phyloP scores from a whole-genome alignment of 2,329 filamentous ascomycete species.

The Magnaporthales sp. region DNA sequence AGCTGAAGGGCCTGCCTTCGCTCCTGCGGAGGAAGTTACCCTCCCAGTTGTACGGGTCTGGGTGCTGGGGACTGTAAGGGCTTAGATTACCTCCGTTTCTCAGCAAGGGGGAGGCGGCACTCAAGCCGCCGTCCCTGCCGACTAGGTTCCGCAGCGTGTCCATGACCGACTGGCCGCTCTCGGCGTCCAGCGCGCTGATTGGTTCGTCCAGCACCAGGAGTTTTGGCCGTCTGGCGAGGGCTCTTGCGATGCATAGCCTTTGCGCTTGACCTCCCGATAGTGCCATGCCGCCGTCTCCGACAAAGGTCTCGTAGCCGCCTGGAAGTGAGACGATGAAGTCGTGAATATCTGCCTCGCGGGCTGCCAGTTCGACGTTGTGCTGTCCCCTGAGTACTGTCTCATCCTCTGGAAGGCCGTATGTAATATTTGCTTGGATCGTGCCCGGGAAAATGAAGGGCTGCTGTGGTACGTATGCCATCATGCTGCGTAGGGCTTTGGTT shows the following conservation, averaged over 20 bases:
- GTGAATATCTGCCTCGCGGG: conserved; percentile 57
- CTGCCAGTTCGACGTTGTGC: conserved; percentile 38
- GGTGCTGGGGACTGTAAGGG: neutral
- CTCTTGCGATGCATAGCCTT: conserved; percentile 71
- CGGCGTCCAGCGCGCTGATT: conserved; percentile 69
- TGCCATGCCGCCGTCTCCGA: conserved; percentile 66
- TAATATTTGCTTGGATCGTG: conserved; percentile 71
- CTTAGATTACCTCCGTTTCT: neutral
- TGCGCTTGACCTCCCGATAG: conserved; percentile 80
- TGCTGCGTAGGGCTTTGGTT: conserved; percentile 47
- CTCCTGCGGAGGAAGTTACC: neutral
- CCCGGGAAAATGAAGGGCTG: conserved; percentile 68
- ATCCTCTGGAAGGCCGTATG: conserved; percentile 58
- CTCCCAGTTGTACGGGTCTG: neutral
- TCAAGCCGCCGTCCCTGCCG: neutral
- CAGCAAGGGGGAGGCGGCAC: neutral
- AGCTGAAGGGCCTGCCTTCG: neutral
- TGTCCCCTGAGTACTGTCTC: conserved; percentile 34
- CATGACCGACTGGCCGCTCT: conserved; percentile 56
- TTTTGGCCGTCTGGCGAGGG: conserved; percentile 60
- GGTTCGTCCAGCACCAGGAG: conserved; percentile 82
- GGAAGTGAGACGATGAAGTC: conserved; percentile 69
- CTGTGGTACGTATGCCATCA: conserved; percentile 62
- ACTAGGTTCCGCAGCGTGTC: conserved; percentile 16
- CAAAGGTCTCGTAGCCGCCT: conserved; percentile 58